Conservation (phyloP, 2,329 filamentous ascomycete genomes). For the Talaromyces sp. region DNA sequence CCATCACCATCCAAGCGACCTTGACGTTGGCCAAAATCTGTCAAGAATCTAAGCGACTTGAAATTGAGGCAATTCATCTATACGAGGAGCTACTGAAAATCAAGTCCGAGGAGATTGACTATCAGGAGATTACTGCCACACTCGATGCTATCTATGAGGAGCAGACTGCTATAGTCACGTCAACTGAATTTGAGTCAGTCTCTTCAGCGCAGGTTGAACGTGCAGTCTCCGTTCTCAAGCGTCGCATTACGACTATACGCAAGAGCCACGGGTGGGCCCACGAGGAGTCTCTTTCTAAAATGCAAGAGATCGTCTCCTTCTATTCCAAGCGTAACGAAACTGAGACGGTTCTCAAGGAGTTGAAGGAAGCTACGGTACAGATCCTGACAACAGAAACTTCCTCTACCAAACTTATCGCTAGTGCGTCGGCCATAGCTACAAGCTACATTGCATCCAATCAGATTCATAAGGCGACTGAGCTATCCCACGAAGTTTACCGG, state of each 20-base stretch:
- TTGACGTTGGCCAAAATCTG: slow-evolving; percentile 36
- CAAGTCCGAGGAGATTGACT: slow-evolving; percentile 32
- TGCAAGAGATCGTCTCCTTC: slow-evolving; percentile 37
- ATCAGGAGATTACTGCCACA: slow-evolving; percentile 32
- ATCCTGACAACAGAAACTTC: slow-evolving; percentile 34
- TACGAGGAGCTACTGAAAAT: slow-evolving; percentile 38
- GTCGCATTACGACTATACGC: slow-evolving; percentile 30
- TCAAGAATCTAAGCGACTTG: slow-evolving; percentile 37
- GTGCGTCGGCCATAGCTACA: slow-evolving; percentile 36
- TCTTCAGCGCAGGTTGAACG: slow-evolving; percentile 30
- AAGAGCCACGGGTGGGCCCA: slow-evolving; percentile 39
- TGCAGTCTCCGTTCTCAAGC: slow-evolving; percentile 30
- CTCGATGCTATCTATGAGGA: slow-evolving; percentile 41
- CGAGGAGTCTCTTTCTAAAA: slow-evolving; percentile 36
- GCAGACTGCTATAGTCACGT: slow-evolving; percentile 27
- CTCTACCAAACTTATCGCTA: slow-evolving; percentile 29
- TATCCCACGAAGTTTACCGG: slow-evolving; percentile 38
- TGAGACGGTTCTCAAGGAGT: slow-evolving; percentile 30
- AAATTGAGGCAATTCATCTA: slow-evolving; percentile 34
- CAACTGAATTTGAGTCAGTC: slow-evolving; percentile 23
- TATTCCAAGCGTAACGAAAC: slow-evolving; percentile 34
- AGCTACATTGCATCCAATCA: slow-evolving; percentile 37
- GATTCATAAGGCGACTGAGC: slow-evolving; percentile 30
- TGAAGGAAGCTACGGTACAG: slow-evolving; percentile 34
- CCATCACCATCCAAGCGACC: slow-evolving; percentile 38